phyloP scores from a whole-genome alignment of 768 basidiomycete genomes.

The Zangia roseola region DNA sequence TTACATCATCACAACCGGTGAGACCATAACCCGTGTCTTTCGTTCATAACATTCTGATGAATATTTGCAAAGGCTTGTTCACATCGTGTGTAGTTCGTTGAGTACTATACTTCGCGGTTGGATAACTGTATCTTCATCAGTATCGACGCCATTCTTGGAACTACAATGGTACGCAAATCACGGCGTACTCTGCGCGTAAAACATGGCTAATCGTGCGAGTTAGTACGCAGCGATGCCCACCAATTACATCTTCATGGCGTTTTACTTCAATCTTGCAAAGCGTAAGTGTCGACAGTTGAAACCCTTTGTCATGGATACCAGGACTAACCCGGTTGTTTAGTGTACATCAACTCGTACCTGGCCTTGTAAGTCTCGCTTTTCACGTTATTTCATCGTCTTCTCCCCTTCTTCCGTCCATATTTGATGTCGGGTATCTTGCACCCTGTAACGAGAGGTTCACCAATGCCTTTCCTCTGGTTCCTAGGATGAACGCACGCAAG shows the following conservation, averaged over 20 bases:
- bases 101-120: background rate
- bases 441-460: too few species aligned
- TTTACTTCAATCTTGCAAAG: constrained; percentile 54
- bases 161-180: constrained; percentile 34
- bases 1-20: constrained; percentile 57
- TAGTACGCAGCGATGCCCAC: constrained; percentile 50
- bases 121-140: constrained; percentile 28
- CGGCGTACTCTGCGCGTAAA: too few species aligned
- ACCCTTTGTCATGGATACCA: background rate
- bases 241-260: constrained; percentile 55
- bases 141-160: constrained; percentile 44
- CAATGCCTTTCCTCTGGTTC: background rate
- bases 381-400: background rate
- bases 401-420: background rate
- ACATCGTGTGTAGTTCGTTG: constrained; percentile 32
- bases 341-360: constrained; percentile 58
- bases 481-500: constrained; percentile 47
- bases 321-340: constrained; percentile 24
- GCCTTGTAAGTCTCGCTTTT: constrained; percentile 32
- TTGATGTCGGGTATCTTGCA: too few species aligned
- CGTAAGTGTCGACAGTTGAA: constrained; percentile 31
- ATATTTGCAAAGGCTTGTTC: constrained; percentile 36
- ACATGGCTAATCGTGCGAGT: background rate
- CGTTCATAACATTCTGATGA: background rate
- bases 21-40: constrained; percentile 18